Percentiles rank a stretch among this genome's conserved stretches.
Evolutionary conservation across 2,329 filamentous ascomycete species (phyloP).

Genomic region (Trichoderma brevicompactum): DNA sequence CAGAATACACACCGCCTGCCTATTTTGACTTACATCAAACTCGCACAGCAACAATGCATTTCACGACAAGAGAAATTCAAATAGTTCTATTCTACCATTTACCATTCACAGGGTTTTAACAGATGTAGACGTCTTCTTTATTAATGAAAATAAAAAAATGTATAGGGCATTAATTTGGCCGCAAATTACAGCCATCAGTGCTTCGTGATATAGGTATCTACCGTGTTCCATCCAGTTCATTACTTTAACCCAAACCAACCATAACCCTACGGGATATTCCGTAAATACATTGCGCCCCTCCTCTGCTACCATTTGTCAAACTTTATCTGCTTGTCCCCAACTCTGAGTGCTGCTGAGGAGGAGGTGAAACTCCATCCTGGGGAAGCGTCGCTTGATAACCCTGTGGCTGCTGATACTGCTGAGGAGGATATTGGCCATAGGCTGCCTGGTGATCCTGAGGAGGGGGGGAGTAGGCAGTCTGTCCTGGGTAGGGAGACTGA

Average conservation of each 20-base stretch:
- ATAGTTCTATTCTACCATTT: too few species aligned
- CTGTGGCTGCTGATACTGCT: conserved; percentile 33
- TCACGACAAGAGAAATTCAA: background rate
- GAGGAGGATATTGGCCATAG: conserved; percentile 34
- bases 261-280: conserved; percentile 22
- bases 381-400: conserved; percentile 22
- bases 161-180: background rate
- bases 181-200: conserved; percentile 4
- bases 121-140: too few species aligned
- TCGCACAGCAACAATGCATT: background rate
- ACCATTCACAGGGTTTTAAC: too few species aligned
- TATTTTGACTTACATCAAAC: conserved; percentile 11
- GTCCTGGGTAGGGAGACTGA: conserved; percentile 39
- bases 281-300: conserved; percentile 23
- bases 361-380: conserved; percentile 4
- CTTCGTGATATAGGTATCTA: conserved; percentile 21
- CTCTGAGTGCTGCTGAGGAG: conserved; percentile 13
- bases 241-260: conserved; percentile 1
- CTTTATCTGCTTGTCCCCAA: background rate
- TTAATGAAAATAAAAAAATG: too few species aligned
- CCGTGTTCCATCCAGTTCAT: conserved; percentile 18
- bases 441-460: conserved; percentile 35
- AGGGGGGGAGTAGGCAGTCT: conserved; percentile 35
- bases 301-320: background rate
- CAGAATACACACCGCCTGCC: conserved; percentile 32